Percentiles rank a stretch among this genome's conserved stretches.
These are phyloP conservation scores for Fusarium multiceps DNA, from an alignment of 2,329 filamentous ascomycete genomes.

Conservation along the genomic window DNA sequence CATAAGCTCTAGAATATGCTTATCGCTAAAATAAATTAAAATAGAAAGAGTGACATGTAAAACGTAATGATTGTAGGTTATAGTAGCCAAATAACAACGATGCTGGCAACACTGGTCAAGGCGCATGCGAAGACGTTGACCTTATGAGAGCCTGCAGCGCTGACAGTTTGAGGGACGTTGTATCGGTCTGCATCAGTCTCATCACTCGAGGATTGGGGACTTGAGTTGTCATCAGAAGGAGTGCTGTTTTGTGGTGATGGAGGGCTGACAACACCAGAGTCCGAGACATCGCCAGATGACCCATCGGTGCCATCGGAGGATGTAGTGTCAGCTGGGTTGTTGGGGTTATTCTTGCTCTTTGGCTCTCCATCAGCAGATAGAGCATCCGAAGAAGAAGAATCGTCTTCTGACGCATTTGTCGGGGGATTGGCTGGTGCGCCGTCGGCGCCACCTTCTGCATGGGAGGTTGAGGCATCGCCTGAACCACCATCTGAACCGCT, in stretches of 20 bases:
- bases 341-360: accelerated
- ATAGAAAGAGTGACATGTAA: background rate
- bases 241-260: background rate
- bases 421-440: too few species aligned
- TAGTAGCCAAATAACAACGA: background rate
- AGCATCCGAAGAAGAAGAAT: background rate
- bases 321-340: background rate
- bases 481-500: background rate
- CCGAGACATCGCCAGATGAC: background rate
- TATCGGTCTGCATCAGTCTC: too few species aligned
- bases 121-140: background rate
- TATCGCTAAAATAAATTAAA: background rate
- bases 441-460: background rate
- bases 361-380: background rate
- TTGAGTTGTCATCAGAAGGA: background rate
- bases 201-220: background rate
- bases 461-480: background rate
- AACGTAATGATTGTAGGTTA: background rate
- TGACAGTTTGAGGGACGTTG: background rate
- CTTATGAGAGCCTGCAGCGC: background rate
- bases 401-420: too few species aligned
- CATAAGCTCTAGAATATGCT: background rate
- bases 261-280: background rate
- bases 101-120: background rate
- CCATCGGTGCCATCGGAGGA: background rate